Base-by-base conservation (phyloP, 768 basidiomycete genomes). In the Lactifluus rugatus region DNA sequence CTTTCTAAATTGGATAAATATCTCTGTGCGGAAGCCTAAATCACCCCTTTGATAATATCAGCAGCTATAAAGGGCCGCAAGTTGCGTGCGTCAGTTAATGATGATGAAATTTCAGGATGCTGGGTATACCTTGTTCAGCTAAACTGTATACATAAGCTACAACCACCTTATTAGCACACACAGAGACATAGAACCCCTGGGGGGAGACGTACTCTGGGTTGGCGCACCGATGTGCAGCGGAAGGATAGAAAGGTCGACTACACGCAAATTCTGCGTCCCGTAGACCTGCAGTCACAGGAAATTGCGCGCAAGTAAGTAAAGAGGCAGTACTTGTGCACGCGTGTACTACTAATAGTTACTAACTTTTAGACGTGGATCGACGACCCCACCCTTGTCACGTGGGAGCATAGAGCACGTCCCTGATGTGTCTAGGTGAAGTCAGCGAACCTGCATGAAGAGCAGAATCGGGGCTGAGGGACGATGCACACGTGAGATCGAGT, bases 321-420 rank as follows among this genome's bases (percentile, higher is more conserved):
- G 13, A n/a, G n/a, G 8, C 1, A 5, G 3, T 2, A 13, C 3
- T 17, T 9, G 1, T 0, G 9, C 6, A 21, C 3, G 8, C 16
- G 16, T n/a, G n/a, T n/a, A n/a, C n/a, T n/a, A n/a, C n/a, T n/a
- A n/a, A n/a, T 31, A 5, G 13, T 5, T n/a, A 32, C 60, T 19
- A 31, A 75, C 78, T 70, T 77, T 78, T 5, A 80, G 66, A 16
- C 70, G 51, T 19, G 73, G 66, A 55, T 81, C 75, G 2, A 83
- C 81, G 5, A 83, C 81, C 25, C 81, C 81, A 17, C 70, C 69
- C 49, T 76, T 75, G 26, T 76, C 75, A 14, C 68, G 68, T 5
- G 81, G 80, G 41, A 83, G 71, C 81, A 82, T 82, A 1, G 80
- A 79, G 52, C 73, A 74, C 1, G 79, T 73, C 5, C 77, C 75